These are phyloP conservation scores for Leptographium lundbergii DNA, from an alignment of 2,329 filamentous ascomycete genomes.

Conservation along the genomic window DNA sequence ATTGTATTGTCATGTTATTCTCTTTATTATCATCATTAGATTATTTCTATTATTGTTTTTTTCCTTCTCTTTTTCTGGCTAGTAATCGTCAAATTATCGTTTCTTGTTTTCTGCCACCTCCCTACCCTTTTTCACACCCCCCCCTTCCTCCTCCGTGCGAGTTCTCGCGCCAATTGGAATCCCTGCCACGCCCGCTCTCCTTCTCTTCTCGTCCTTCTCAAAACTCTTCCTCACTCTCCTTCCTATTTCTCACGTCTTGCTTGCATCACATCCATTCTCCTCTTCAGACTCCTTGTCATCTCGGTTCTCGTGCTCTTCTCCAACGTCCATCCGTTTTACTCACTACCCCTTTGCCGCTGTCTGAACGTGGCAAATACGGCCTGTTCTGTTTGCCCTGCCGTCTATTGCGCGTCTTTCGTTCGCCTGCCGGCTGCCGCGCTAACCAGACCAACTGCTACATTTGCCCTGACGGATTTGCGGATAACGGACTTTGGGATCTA, in stretches of 20 bases:
- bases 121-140: neutral
- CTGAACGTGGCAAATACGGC: neutral
- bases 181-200: neutral
- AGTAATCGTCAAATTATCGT: neutral
- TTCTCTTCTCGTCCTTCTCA: neutral
- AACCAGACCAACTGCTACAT: neutral
- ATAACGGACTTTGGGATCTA: neutral
- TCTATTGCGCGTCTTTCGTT: neutral
- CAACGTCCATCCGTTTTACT: neutral
- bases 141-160: neutral
- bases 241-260: neutral
- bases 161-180: neutral
- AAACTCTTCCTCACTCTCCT: neutral
- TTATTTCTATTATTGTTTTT: conserved; percentile 2
- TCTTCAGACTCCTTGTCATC: neutral
- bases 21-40: neutral
- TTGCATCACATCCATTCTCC: neutral
- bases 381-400: neutral
- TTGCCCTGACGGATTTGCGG: conserved; percentile 1
- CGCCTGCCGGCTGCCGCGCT: neutral
- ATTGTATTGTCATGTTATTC: neutral
- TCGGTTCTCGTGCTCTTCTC: neutral
- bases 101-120: neutral
- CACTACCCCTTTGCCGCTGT: neutral
- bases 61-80: neutral